These are phyloP conservation scores for Metschnikowia arizonensis DNA, from an alignment of 805 yeast species.

Conservation along the genomic window DNA sequence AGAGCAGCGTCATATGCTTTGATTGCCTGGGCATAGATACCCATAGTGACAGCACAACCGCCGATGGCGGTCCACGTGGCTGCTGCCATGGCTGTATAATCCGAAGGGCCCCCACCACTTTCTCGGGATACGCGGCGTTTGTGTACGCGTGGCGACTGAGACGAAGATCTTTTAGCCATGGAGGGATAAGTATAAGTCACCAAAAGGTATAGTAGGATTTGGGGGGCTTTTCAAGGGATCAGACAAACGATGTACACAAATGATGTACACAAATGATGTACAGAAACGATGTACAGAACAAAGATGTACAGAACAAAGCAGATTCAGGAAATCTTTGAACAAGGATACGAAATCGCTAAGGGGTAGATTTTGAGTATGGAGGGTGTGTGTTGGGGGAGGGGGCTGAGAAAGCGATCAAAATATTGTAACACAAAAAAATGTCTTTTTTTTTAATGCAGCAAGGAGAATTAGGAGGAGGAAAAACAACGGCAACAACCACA, in stretches of 20 bases:
- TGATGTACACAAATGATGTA: too few relatives aligned
- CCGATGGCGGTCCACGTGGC: slow-evolving; percentile 49
- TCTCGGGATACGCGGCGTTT: slow-evolving; percentile 8
- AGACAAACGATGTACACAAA: too few relatives aligned
- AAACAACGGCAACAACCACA: too few relatives aligned
- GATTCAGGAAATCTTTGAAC: neutral
- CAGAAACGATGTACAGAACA: neutral
- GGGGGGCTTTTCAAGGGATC: neutral
- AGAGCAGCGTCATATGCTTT: slow-evolving; percentile 42
- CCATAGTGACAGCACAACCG: slow-evolving; percentile 41
- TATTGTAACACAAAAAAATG: neutral
- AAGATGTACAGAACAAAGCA: neutral
- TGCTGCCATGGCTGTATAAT: slow-evolving; percentile 18
- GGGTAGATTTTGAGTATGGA: neutral
- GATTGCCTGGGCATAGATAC: slow-evolving; percentile 38
- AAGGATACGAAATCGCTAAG: neutral
- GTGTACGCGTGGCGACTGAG: slow-evolving; percentile 14
- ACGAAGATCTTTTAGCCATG: slow-evolving; percentile 12
- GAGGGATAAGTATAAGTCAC: too few relatives aligned
- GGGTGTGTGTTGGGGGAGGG: neutral
- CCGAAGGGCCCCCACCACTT: neutral
- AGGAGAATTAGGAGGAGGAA: too few relatives aligned
- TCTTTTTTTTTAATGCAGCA: neutral
- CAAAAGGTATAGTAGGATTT: too few relatives aligned
- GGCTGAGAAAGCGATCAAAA: neutral